These are phyloP conservation scores for Phytophthora uliginosa DNA, from an alignment of 352 stramenopile genomes.

Conservation along the genomic window DNA sequence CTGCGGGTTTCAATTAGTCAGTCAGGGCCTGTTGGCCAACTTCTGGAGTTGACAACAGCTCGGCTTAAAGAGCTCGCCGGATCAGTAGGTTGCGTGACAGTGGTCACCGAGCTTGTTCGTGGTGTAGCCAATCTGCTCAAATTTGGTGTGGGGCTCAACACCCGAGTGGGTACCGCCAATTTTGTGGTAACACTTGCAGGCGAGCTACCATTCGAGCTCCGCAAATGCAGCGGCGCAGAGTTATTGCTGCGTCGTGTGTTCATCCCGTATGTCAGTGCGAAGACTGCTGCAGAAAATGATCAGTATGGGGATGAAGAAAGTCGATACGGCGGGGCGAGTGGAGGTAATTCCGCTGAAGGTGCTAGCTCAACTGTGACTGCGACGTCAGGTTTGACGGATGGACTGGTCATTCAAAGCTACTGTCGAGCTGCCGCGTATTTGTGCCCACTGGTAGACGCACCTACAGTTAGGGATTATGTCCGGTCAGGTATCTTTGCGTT, in stretches of 20 bases:
- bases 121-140: slow-evolving; percentile 69
- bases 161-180: slow-evolving; percentile 80
- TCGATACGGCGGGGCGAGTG: slow-evolving; percentile 47
- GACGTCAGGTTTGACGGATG: slow-evolving; percentile 56
- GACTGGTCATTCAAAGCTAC: slow-evolving; percentile 79
- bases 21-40: slow-evolving; percentile 75
- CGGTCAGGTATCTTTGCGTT: slow-evolving; percentile 75
- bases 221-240: slow-evolving; percentile 71
- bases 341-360: slow-evolving; percentile 14
- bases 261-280: slow-evolving; percentile 64
- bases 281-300: slow-evolving; percentile 77
- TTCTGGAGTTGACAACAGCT: slow-evolving; percentile 67
- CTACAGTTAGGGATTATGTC: slow-evolving; percentile 66
- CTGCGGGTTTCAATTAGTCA: slow-evolving; percentile 85
- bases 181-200: slow-evolving; percentile 76
- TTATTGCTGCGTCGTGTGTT: slow-evolving; percentile 64
- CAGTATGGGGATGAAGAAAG: slow-evolving; percentile 74
- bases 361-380: slow-evolving; percentile 15
- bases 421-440: slow-evolving; percentile 81
- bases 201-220: slow-evolving; percentile 79
- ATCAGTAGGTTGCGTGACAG: slow-evolving; percentile 44
- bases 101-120: slow-evolving; percentile 62
- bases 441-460: slow-evolving; percentile 62
- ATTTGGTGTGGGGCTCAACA: slow-evolving; percentile 87
- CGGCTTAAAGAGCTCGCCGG: slow-evolving; percentile 67